Evolutionary conservation across 2,329 filamentous ascomycete genomes (phyloP), one percentile per base, ranked within the genome.

Genomic region (Fusarium albosuccineum): DNA sequence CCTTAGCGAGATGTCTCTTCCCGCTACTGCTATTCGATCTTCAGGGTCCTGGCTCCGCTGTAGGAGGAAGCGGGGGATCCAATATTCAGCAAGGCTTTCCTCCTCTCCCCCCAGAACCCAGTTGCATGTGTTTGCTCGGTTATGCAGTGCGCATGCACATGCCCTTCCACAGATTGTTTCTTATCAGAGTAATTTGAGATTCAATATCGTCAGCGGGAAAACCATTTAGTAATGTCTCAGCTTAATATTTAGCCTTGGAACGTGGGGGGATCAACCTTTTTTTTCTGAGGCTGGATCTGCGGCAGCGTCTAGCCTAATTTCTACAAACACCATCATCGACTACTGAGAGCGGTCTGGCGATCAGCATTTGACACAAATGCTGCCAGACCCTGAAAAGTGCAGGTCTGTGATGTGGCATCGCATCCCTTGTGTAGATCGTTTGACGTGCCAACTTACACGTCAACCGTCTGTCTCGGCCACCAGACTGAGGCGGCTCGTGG

Each of bases 201-300:
- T 22, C 17, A 22, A 22, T 22, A 22, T 22, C 17, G 33, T 22
- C 44, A 33, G 29, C 44, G 27, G 9, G n/a, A 48, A 30, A 29
- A 26, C 4, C 17, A 22, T 22, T 56, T 40, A 39, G 29, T 63
- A 29, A 49, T 60, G 17, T 17, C 57, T 41, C 37, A 22, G 46
- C 36, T 57, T 50, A 51, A 62, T 57, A 33, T 22, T 22, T 22
- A 22, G 17, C 17, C 17, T 22, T 22, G 17, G 17, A 22, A 22
- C 17, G 17, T 22, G 17, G 17, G 17, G 17, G 17, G 17, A 22
- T 22, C 17, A 22, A 22, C 17, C 17, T 22, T 22, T 4, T 55
- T n/a, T 57, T 45, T 39, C 44, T 51, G 33, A 34, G 29, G 22
- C 17, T 29, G 13, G 49, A 52, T 52, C 49, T 41, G 36, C 49